These are phyloP conservation scores for Inga leiocalycina DNA, from an alignment of 306 rosid species.

Conservation along the genomic window DNA sequence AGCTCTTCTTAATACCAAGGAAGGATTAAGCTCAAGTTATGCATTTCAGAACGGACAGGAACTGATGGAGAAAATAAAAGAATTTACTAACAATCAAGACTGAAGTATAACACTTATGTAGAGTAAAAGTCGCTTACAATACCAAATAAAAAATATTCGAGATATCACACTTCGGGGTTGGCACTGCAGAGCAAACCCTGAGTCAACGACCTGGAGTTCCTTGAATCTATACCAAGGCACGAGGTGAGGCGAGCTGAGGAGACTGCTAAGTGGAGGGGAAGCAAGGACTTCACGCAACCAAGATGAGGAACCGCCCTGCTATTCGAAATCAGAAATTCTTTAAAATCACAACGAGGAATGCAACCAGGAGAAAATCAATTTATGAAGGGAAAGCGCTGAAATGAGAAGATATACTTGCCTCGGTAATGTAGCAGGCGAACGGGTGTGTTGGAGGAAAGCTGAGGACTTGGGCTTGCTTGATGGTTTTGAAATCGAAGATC, in stretches of 20 bases:
- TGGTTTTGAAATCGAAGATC: conserved; percentile 54
- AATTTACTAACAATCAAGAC: no score
- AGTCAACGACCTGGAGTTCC: conserved; percentile 28
- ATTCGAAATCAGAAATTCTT: background rate
- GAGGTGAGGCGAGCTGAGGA: conserved; percentile 93
- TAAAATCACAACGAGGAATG: background rate
- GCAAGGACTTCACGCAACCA: conserved; percentile 73
- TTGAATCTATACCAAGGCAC: conserved; percentile 83
- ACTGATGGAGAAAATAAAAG: no score
- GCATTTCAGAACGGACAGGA: no score
- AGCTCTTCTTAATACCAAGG: no score
- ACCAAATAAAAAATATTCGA: no score
- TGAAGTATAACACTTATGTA: no score
- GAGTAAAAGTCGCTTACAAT: no score
- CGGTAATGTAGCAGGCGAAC: conserved; percentile 4
- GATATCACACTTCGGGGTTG: conserved; percentile 85
- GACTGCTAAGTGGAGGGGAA: conserved; percentile 83
- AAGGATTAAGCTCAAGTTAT: no score
- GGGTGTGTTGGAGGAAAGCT: background rate
- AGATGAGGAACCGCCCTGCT: conserved; percentile 42
- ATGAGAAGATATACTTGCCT: conserved; percentile 47
- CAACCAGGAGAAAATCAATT: background rate
- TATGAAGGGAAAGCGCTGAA: background rate
- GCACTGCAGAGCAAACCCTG: conserved; percentile 99
- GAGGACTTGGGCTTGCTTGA: background rate